Percentiles rank a stretch among this genome's conserved stretches.
Evolutionary conservation across 257 asterid species (phyloP).

Genomic region (Capsicum chinense): DNA sequence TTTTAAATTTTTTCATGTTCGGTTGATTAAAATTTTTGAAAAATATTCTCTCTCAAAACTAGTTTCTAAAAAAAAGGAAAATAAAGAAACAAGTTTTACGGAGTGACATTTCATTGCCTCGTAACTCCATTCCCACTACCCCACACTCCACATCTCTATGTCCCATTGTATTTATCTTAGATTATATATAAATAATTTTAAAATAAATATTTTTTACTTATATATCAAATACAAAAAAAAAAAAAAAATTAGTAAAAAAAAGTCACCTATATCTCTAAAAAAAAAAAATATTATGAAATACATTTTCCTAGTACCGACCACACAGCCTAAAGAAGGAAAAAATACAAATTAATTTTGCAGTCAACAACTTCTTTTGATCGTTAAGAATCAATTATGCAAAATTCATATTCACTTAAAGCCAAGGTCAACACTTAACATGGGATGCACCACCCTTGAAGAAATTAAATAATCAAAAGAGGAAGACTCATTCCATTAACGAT

Average conservation of each 20-base stretch:
- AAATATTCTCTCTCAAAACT: too few relatives aligned
- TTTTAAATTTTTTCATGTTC: not conserved
- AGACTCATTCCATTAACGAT: not conserved
- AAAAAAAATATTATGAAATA: too few relatives aligned
- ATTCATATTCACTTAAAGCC: conserved; percentile 11
- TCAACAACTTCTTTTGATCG: not conserved
- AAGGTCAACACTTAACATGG: conserved; percentile 24
- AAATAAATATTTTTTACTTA: not conserved
- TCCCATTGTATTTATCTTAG: too few relatives aligned
- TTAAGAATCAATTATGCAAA: not conserved
- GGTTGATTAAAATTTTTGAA: too few relatives aligned
- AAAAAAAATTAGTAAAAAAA: too few relatives aligned
- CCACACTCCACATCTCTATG: too few relatives aligned
- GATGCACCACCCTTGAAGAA: conserved; percentile 18
- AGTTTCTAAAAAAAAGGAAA: too few relatives aligned
- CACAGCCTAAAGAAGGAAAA: not conserved
- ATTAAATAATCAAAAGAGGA: not conserved
- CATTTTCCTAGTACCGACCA: too few relatives aligned
- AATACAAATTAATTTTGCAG: not conserved
- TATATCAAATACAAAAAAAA: not conserved
- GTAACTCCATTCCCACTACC: too few relatives aligned
- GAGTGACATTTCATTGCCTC: too few relatives aligned
- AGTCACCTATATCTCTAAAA: too few relatives aligned
- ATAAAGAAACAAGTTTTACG: too few relatives aligned
- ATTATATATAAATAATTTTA: not conserved